phyloP scores from a whole-genome alignment of 73 alveolate species.

The Uronychia binucleata region DNA sequence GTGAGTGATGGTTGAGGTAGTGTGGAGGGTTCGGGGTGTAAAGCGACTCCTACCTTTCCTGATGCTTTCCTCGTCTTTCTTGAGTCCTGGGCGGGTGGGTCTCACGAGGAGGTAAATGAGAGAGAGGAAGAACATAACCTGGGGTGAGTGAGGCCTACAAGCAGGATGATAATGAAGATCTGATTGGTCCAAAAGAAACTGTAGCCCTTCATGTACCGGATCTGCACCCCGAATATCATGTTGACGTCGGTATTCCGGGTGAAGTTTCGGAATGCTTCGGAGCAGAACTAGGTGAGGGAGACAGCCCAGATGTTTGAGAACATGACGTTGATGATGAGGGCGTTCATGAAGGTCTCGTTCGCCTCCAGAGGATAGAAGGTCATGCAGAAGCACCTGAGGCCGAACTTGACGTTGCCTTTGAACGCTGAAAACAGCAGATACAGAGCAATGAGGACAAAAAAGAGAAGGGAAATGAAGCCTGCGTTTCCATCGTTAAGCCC shows the following conservation, averaged over 20 bases:
- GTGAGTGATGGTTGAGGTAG: no score
- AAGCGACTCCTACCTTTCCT: background rate
- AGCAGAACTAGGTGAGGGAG: constrained; percentile 72
- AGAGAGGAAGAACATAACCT: constrained; percentile 43
- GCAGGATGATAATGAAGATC: constrained; percentile 67
- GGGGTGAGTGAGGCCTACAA: constrained; percentile 13
- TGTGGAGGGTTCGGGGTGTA: no score
- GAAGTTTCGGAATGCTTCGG: constrained; percentile 68
- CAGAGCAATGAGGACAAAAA: constrained; percentile 71
- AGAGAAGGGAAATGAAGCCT: constrained; percentile 64
- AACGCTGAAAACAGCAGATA: constrained; percentile 75
- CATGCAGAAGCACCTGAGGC: constrained; percentile 81
- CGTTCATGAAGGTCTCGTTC: constrained; percentile 88
- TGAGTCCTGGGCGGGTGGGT: constrained; percentile 34
- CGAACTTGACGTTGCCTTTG: constrained; percentile 90
- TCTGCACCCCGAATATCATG: constrained; percentile 70
- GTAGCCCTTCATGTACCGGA: constrained; percentile 73
- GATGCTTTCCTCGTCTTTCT: constrained; percentile 30
- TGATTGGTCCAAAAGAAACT: constrained; percentile 66
- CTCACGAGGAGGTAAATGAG: constrained; percentile 36
- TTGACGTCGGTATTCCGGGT: constrained; percentile 70
- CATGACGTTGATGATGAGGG: constrained; percentile 75
- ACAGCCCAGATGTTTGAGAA: constrained; percentile 76
- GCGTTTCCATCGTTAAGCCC: constrained; percentile 69
- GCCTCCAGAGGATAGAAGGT: constrained; percentile 85